phyloP scores from a whole-genome alignment of 768 basidiomycete genomes.

The Boletales sp. region DNA sequence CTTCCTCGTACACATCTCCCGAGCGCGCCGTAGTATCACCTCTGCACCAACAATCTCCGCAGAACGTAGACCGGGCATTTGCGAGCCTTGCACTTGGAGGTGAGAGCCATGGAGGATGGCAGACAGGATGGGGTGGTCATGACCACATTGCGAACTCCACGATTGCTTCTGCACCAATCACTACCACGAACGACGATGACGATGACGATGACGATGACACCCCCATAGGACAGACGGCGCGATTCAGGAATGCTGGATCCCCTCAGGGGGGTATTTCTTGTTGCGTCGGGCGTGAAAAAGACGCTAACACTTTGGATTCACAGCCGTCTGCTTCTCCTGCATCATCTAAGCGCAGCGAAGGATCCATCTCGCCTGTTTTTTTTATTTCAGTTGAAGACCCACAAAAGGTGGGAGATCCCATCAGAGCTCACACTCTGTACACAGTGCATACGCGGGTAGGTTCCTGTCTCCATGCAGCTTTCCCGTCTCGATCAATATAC shows the following conservation, averaged over 20 bases:
- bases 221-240: conserved; percentile 51
- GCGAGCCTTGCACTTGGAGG: conserved; percentile 47
- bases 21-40: conserved; percentile 29
- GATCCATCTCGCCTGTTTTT: conserved; percentile 67
- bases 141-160: conserved; percentile 20
- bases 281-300: not conserved
- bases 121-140: conserved; percentile 41
- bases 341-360: conserved; percentile 30
- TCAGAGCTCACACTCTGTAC: conserved; percentile 92
- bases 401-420: conserved; percentile 94
- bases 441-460: conserved; percentile 87
- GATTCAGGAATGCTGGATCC: conserved; percentile 28
- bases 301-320: not conserved
- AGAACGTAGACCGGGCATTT: conserved; percentile 30
- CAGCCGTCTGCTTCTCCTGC: conserved; percentile 16
- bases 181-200: conserved; percentile 38
- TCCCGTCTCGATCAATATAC: not conserved
- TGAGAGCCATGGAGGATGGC: conserved; percentile 51
- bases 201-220: conserved; percentile 66
- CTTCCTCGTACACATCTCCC: conserved; percentile 17
- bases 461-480: not conserved
- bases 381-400: conserved; percentile 93
- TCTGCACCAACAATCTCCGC: conserved; percentile 23
- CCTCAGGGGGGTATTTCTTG: conserved; percentile 14
- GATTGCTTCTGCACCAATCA: conserved; percentile 19